These are phyloP conservation scores for Kluyveromyces aestuarii DNA, from an alignment of 805 yeast species.

Conservation along the genomic window DNA sequence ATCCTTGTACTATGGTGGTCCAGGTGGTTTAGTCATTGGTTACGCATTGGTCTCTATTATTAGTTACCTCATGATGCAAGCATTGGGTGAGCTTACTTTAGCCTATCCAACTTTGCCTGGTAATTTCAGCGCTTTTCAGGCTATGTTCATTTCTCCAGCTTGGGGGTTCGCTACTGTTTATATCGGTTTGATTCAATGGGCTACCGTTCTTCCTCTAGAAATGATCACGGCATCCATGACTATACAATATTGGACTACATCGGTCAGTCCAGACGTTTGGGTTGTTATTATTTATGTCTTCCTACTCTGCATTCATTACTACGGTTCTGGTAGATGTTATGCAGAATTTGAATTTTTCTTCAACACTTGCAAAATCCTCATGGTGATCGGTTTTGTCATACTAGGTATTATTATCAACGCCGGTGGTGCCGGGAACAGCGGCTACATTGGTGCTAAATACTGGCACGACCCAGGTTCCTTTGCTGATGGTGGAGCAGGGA, in stretches of 20 bases:
- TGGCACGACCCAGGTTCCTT: conserved; percentile 52
- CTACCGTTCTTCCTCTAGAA: conserved; percentile 57
- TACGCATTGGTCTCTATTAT: conserved; percentile 45
- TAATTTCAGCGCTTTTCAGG: conserved; percentile 32
- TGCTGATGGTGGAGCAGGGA: conserved; percentile 20
- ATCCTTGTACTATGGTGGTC: conserved; percentile 35
- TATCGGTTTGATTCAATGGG: conserved; percentile 58
- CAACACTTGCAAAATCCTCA: conserved; percentile 44
- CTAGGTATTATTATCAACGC: conserved; percentile 44
- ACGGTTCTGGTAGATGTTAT: conserved; percentile 52
- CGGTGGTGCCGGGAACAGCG: conserved; percentile 51
- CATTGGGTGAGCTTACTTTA: conserved; percentile 55
- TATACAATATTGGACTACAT: conserved; percentile 40
- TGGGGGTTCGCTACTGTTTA: conserved; percentile 68
- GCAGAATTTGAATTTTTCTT: conserved; percentile 62
- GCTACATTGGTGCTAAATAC: conserved; percentile 49
- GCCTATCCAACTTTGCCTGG: conserved; percentile 39
- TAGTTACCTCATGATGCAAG: conserved; percentile 46
- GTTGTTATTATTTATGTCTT: conserved; percentile 46
- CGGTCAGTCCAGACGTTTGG: conserved; percentile 43
- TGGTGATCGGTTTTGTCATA: conserved; percentile 50
- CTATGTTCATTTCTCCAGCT: conserved; percentile 49
- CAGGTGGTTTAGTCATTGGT: conserved; percentile 41
- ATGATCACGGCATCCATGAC: conserved; percentile 50
- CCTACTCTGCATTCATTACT: conserved; percentile 43